phyloP scores from a whole-genome alignment of 108 stramenopile genomes.

The Ochromonas danica region DNA sequence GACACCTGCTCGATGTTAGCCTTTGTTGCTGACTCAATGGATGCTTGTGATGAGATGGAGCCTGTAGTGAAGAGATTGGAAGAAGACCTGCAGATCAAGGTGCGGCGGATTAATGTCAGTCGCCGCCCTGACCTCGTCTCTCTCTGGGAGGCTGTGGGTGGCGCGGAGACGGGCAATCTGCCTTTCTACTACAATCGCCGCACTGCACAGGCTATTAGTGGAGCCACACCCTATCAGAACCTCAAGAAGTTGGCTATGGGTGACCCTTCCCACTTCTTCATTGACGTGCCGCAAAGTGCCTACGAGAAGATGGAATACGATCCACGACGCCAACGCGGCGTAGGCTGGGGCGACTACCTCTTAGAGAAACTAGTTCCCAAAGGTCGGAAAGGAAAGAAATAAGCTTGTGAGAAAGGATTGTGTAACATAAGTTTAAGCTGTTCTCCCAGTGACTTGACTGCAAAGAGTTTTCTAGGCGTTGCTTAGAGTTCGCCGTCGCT shows the following conservation, averaged over 20 bases:
- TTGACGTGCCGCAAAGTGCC: neutral
- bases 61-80: neutral
- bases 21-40: neutral
- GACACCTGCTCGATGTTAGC: neutral
- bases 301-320: neutral
- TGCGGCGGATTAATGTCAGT: neutral
- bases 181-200: constrained; percentile 11
- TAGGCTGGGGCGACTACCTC: too few relatives aligned
- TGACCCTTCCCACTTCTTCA: neutral
- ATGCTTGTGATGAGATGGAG: constrained; percentile 4
- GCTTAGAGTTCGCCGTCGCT: too few relatives aligned
- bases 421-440: too few relatives aligned
- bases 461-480: too few relatives aligned
- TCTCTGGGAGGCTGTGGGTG: neutral
- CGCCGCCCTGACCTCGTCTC: neutral
- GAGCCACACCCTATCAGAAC: neutral
- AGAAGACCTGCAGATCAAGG: neutral
- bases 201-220: constrained; percentile 5
- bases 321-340: neutral
- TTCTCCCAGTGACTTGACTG: too few relatives aligned
- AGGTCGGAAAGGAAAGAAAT: neutral
- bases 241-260: neutral
- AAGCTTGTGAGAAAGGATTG: neutral
- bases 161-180: neutral
- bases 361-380: too few relatives aligned